Evolutionary conservation across 1,284 basidiomycete genomes (phyloP).

Genomic region (Hemileia vastatrix): DNA sequence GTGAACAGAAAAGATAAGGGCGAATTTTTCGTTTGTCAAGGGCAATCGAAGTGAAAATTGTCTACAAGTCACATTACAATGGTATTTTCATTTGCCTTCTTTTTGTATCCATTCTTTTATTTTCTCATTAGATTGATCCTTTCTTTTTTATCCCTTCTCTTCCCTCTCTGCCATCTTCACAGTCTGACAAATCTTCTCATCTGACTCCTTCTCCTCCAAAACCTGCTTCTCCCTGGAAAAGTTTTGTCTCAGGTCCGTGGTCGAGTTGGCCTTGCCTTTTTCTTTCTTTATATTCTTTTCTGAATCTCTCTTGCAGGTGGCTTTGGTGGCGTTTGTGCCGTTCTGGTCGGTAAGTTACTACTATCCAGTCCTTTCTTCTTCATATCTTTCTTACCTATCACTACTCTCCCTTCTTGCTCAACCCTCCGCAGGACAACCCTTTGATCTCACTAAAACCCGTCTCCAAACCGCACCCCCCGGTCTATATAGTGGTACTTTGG

Average conservation of each 20-base stretch:
- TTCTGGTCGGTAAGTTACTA: conserved; percentile 65
- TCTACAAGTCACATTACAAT: no score
- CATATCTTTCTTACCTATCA: neutral
- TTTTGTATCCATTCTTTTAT: no score
- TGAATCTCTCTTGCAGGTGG: conserved; percentile 76
- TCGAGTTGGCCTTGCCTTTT: neutral
- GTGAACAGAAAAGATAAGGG: no score
- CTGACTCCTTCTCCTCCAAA: neutral
- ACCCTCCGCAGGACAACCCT: conserved; percentile 85
- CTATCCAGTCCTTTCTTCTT: conserved; percentile 10
- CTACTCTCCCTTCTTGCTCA: neutral
- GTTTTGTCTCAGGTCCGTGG: conserved; percentile 19
- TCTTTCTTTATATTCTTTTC: neutral
- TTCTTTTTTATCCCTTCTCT: neutral
- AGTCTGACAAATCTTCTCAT: neutral
- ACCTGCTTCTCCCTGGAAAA: conserved; percentile 8
- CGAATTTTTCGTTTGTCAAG: no score
- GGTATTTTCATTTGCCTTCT: no score
- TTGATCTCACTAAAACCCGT: conserved; percentile 70
- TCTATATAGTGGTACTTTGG: conserved; percentile 80
- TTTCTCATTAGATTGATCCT: no score
- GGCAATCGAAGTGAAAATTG: no score
- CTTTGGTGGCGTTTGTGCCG: conserved; percentile 74
- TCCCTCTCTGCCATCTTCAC: neutral
- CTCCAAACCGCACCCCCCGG: conserved; percentile 87